phyloP scores from a whole-genome alignment of 1,284 basidiomycete species.

The Abortiporus biennis region DNA sequence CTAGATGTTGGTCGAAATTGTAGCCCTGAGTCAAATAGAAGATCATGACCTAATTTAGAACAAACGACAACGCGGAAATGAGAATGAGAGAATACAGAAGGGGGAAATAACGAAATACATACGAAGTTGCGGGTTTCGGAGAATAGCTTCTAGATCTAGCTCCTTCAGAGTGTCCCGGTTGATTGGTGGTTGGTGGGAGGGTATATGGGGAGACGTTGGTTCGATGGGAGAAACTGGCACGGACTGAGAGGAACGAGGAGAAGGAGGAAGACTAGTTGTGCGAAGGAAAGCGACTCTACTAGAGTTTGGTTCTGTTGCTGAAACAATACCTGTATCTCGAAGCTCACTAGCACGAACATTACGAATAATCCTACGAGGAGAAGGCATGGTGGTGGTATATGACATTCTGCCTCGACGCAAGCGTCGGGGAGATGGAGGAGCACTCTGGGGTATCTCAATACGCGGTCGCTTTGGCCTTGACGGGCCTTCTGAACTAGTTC shows the following conservation, averaged over 20 bases:
- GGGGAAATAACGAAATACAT: slow-evolving; percentile 29
- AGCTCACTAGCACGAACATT: slow-evolving; percentile 37
- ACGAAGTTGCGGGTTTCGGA: slow-evolving; percentile 88
- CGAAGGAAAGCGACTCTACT: slow-evolving; percentile 27
- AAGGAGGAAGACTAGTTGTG: slow-evolving; percentile 22
- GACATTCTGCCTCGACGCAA: background rate
- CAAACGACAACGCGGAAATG: slow-evolving; percentile 9
- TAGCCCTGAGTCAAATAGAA: slow-evolving; percentile 78
- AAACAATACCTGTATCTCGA: slow-evolving; percentile 46
- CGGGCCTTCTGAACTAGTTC: slow-evolving; percentile 22
- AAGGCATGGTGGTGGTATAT: slow-evolving; percentile 10
- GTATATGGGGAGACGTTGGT: slow-evolving; percentile 53
- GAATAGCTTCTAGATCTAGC: slow-evolving; percentile 80
- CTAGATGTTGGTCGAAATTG: slow-evolving; percentile 70
- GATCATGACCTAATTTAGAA: slow-evolving; percentile 66
- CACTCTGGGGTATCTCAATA: slow-evolving; percentile 24
- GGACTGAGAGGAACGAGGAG: slow-evolving; percentile 15
- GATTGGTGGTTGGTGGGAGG: slow-evolving; percentile 70
- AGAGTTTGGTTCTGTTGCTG: slow-evolving; percentile 39
- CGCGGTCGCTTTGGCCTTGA: slow-evolving; percentile 31
- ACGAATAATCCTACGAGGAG: slow-evolving; percentile 16
- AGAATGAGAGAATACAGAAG: slow-evolving; percentile 7
- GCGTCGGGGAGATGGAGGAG: slow-evolving; percentile 18
- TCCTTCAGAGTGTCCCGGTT: slow-evolving; percentile 81
- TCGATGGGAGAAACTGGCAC: slow-evolving; percentile 38